These are phyloP conservation scores for Mycena haematopus DNA, from an alignment of 768 basidiomycete genomes.

Conservation along the genomic window DNA sequence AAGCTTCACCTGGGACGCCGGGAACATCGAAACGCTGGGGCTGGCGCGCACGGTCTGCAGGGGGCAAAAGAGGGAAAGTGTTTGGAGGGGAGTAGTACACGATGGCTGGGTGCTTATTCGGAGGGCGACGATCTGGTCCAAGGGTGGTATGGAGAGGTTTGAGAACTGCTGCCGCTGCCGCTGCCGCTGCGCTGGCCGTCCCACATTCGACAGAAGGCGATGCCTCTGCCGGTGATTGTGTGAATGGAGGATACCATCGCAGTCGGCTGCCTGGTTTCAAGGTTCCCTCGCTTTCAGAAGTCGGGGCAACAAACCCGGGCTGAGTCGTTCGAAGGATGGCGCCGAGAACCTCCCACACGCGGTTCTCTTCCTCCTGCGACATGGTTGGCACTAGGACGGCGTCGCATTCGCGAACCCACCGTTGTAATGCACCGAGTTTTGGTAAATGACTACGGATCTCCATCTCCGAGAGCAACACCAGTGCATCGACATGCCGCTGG, in stretches of 20 bases:
- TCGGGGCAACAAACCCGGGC: constrained; percentile 39
- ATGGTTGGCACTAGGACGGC: constrained; percentile 52
- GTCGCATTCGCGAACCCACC: constrained; percentile 65
- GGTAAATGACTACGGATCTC: constrained; percentile 51
- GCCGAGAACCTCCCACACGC: constrained; percentile 54
- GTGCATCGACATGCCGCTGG: constrained; percentile 53
- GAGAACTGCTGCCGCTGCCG: constrained; percentile 32
- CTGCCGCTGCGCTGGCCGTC: constrained; percentile 26
- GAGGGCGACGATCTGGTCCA: constrained; percentile 56
- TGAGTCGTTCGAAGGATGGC: constrained; percentile 55
- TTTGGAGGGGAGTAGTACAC: constrained; percentile 51
- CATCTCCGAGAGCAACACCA: constrained; percentile 61
- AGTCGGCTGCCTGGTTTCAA: constrained; percentile 40
- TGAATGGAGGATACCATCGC: constrained; percentile 44
- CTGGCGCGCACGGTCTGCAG: constrained; percentile 32
- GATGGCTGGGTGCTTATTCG: constrained; percentile 57
- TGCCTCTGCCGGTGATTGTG: constrained; percentile 30
- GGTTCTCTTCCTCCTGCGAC: constrained; percentile 45
- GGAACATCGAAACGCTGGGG: constrained; percentile 47
- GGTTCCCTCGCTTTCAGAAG: constrained; percentile 23
- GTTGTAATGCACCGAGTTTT: constrained; percentile 59
- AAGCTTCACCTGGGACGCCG: constrained; percentile 41
- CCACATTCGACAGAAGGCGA: constrained; percentile 22
- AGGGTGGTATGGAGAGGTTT: constrained; percentile 44
- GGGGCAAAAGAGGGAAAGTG: constrained; percentile 39